Percentiles rank a stretch among this genome's conserved stretches.
Conservation (phyloP, 345 rosid genomes). For the Trapa bicornis region DNA sequence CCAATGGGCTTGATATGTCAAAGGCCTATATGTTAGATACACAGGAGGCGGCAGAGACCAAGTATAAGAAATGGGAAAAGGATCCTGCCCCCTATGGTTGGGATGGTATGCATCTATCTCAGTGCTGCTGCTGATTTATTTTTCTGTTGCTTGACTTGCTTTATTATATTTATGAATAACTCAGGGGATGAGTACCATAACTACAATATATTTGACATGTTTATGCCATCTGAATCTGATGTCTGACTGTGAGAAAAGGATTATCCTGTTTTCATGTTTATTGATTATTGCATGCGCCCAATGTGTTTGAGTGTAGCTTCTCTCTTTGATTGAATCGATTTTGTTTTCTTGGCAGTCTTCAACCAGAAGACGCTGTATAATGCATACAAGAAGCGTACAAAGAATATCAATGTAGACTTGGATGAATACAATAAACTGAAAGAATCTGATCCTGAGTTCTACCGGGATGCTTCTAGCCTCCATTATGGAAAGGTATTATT, state of each 20-base stretch:
- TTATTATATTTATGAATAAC: not conserved
- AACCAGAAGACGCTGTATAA: constrained; percentile 80
- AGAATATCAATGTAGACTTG: constrained; percentile 56
- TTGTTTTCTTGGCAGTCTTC: constrained; percentile 39
- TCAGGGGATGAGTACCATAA: not conserved
- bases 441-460: constrained; percentile 97
- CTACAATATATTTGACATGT: not conserved
- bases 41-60: constrained; percentile 76
- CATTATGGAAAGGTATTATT: constrained; percentile 71
- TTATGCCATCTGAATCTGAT: not conserved
- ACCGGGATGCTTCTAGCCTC: constrained; percentile 87
- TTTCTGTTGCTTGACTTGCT: constrained; percentile 1
- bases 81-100: constrained; percentile 92
- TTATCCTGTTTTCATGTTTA: no score
- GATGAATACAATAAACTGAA: constrained; percentile 90
- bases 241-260: not conserved
- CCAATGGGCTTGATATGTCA: constrained; percentile 81
- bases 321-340: constrained; percentile 5
- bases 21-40: constrained; percentile 84
- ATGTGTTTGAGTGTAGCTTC: not conserved
- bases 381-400: constrained; percentile 80
- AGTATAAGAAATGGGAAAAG: constrained; percentile 93
- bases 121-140: not conserved
- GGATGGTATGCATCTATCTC: constrained; percentile 54
- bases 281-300: not conserved